Evolutionary conservation across 768 basidiomycete genomes (phyloP).

Genomic region (Lactifluus rugatus): DNA sequence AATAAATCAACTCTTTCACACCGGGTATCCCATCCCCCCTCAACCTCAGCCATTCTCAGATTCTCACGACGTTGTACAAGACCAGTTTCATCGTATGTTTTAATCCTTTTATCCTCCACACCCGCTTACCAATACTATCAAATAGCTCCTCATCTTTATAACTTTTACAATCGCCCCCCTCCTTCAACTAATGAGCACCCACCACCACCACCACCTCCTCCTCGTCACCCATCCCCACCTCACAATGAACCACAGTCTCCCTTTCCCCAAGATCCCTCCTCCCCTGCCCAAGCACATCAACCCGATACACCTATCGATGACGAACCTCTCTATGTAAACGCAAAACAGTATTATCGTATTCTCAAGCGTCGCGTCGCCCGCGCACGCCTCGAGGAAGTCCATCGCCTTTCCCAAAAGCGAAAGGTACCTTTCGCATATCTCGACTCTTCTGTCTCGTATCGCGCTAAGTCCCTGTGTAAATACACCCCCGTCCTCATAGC

Average conservation of each 20-base stretch:
- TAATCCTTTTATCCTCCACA: constrained; percentile 11
- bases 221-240: constrained; percentile 11
- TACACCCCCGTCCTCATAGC: constrained; percentile 37
- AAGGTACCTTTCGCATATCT: constrained; percentile 45
- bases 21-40: constrained; percentile 42
- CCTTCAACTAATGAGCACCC: constrained; percentile 25
- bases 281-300: constrained; percentile 26
- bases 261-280: constrained; percentile 4
- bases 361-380: constrained; percentile 89
- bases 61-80: constrained; percentile 21
- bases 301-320: constrained; percentile 60
- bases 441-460: neutral
- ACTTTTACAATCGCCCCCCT: constrained; percentile 22
- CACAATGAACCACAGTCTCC: constrained; percentile 6
- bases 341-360: constrained; percentile 98
- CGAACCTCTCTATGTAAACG: constrained; percentile 97
- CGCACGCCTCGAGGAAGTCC: constrained; percentile 87
- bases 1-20: constrained; percentile 53
- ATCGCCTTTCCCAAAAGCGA: constrained; percentile 82
- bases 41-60: constrained; percentile 27
- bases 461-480: neutral
- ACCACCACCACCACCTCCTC: constrained; percentile 20
- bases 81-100: constrained; percentile 14
- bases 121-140: constrained; percentile 10
- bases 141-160: constrained; percentile 15